phyloP scores from a whole-genome alignment of 805 yeast genomes.

The Barnettozyma salicaria region DNA sequence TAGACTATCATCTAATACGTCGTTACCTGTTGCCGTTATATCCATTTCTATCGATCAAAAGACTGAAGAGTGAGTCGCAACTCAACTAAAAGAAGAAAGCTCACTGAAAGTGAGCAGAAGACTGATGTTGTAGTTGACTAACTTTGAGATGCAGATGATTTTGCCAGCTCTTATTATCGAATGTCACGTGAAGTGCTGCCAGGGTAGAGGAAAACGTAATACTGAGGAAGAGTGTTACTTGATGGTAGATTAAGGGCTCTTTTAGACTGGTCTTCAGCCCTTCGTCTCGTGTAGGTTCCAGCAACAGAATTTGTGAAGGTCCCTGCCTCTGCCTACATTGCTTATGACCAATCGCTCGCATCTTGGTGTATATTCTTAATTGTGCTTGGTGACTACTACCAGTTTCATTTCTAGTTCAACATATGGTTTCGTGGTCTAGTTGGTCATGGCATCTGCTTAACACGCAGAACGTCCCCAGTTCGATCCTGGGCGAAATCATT shows the following conservation, averaged over 20 bases:
- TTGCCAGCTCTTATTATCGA: too few relatives aligned
- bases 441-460: conserved; percentile 99
- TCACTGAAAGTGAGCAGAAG: neutral
- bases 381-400: neutral
- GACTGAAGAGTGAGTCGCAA: too few relatives aligned
- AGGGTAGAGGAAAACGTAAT: too few relatives aligned
- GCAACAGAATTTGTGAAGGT: too few relatives aligned
- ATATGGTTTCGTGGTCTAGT: conserved; percentile 96
- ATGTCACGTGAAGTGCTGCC: too few relatives aligned
- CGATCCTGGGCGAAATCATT: conserved; percentile 99
- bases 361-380: too few relatives aligned
- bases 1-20: conserved; percentile 20
- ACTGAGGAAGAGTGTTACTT: too few relatives aligned
- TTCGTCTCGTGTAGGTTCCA: too few relatives aligned
- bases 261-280: too few relatives aligned
- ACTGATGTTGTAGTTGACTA: neutral
- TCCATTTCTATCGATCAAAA: neutral
- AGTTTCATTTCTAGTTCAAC: neutral
- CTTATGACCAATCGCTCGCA: neutral
- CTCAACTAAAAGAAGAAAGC: too few relatives aligned
- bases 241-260: too few relatives aligned
- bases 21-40: conserved; percentile 10
- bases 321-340: neutral
- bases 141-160: too few relatives aligned
- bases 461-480: conserved; percentile 99